Evolutionary conservation across 2,329 filamentous ascomycete species (phyloP).

Genomic region (Grosmannia penicillata): DNA sequence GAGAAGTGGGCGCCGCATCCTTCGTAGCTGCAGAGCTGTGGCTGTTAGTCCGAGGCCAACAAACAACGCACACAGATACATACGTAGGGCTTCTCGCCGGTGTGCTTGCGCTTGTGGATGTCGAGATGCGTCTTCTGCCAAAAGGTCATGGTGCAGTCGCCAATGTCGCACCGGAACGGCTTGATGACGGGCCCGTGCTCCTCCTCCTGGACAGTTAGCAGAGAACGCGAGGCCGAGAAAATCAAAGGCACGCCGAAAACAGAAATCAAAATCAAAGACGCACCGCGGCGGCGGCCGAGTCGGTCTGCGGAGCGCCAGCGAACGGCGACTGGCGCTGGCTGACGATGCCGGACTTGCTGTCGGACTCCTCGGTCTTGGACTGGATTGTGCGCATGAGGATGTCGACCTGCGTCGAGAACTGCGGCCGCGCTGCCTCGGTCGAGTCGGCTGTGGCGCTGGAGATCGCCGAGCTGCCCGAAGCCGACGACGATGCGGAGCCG

Average conservation of each 20-base stretch:
- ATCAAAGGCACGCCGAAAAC: too few relatives aligned
- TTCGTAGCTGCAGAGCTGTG: background rate
- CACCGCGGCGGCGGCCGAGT: too few relatives aligned
- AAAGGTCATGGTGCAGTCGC: slow-evolving; percentile 68
- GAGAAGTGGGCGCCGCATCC: slow-evolving; percentile 67
- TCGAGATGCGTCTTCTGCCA: slow-evolving; percentile 86
- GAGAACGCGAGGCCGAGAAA: background rate
- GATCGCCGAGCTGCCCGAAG: background rate
- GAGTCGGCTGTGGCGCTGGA: background rate
- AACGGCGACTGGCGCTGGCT: background rate
- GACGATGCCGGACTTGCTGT: slow-evolving; percentile 1
- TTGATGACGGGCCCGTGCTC: slow-evolving; percentile 7
- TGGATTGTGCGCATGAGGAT: slow-evolving; percentile 83
- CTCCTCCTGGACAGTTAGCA: background rate
- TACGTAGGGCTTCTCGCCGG: slow-evolving; percentile 81
- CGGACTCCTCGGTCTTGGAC: slow-evolving; percentile 41
- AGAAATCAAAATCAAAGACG: too few relatives aligned
- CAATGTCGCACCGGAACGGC: slow-evolving; percentile 45
- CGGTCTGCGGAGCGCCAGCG: background rate
- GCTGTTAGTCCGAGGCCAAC: background rate
- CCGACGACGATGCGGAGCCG: background rate
- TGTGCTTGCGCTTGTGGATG: slow-evolving; percentile 79
- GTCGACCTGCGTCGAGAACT: slow-evolving; percentile 73
- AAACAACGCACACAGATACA: slow-evolving; percentile 20
- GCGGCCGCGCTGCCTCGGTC: slow-evolving; percentile 14